Evolutionary conservation across 257 asterid genomes (phyloP).

Genomic region (Eustoma russellianum): DNA sequence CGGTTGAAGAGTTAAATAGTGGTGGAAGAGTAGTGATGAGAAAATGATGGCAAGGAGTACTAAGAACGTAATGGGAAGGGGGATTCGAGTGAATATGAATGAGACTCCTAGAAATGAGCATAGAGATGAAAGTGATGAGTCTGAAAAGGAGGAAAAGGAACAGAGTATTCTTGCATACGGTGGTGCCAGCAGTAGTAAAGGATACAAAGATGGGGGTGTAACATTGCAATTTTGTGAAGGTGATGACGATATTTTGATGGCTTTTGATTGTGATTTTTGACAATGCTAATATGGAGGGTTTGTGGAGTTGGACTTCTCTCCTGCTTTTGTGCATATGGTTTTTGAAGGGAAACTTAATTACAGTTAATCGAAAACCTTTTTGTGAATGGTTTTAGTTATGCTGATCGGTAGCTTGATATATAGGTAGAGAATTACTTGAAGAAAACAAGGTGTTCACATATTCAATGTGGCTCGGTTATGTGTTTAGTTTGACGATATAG

Average conservation of each 20-base stretch:
- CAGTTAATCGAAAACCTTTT: no score
- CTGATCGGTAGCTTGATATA: no score
- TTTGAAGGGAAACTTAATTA: no score
- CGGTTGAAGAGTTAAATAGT: neutral
- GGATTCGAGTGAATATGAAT: constrained; percentile 16
- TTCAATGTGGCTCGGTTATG: no score
- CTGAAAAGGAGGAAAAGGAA: constrained; percentile 8
- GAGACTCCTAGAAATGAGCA: constrained; percentile 4
- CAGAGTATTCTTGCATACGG: neutral
- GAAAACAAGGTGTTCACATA: no score
- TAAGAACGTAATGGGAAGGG: constrained; percentile 46
- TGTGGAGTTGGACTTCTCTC: neutral
- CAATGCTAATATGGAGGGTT: neutral
- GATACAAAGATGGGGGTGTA: constrained; percentile 3
- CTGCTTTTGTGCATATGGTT: neutral
- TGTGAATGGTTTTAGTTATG: no score
- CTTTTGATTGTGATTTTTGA: constrained; percentile 9
- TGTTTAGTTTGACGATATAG: no score
- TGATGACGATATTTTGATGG: constrained; percentile 23
- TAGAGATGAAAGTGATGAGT: constrained; percentile 10
- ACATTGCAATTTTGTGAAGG: constrained; percentile 24
- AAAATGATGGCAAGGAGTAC: constrained; percentile 24
- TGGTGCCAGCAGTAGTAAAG: neutral
- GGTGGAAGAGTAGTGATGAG: constrained; percentile 5
- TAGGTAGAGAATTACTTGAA: no score